Base-by-base conservation (phyloP, 192 early-diverging fungal genomes). In the Paraglomus brasilianum region DNA sequence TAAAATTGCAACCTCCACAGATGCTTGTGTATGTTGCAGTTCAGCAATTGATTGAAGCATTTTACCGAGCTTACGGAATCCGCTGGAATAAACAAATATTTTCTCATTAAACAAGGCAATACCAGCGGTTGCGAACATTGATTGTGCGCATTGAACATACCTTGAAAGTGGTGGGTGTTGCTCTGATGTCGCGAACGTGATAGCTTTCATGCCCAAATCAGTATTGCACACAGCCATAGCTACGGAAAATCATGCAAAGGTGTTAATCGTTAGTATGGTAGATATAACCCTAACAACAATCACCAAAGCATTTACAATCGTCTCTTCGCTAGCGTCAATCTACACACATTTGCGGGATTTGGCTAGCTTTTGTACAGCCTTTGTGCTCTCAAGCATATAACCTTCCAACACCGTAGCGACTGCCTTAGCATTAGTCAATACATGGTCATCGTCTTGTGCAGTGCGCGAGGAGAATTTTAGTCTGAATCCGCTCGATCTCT, bases 21-120 rank as follows among this genome's bases (percentile, higher is more conserved):
- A 65, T 17, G 78, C 74, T 46, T 80, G 78, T 14, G 72, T 64
- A 59, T 77, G 73, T 45, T 80, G 78, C 22, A 77, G 49, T 38
- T 69, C 67, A 58, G 53, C 39, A 13, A 69, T 47, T 39, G 58
- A 47, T 59, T 69, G 67, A 46, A 69, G 51, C 8, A 56, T 58
- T 21, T 69, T 69, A 17, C 67, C 67, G 13, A 69, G 22, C 24
- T 46, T 69, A 11, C 67, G 52, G 21, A 69, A 19, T 5, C 67
- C 67, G 46, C 67, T 69, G 21, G 21, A 39, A 66, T 2, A 30
- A n/a, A 47, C 24, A 38, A 2, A n/a, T 45, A 30, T 30, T 2
- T 30, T 30, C 30, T 30, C 30, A 30, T 30, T 30, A 30, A 30
- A 30, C 30, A 30, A 30, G 30, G 3, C 30, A 30, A 30, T 30